phyloP scores from a whole-genome alignment of 305 asterid species.

The Solanum chacoense region DNA sequence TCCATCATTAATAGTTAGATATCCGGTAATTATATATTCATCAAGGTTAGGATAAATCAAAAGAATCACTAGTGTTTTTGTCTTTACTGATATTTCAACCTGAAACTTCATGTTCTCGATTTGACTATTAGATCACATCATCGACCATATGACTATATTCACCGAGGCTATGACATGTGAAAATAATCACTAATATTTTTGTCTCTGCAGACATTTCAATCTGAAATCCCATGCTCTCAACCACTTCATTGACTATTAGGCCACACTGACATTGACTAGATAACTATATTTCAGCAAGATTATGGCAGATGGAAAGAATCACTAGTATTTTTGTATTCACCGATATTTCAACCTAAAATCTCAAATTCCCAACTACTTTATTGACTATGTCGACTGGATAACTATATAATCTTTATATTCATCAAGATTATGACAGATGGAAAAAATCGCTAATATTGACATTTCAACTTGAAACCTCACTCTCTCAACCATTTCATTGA shows the following conservation, averaged over 20 bases:
- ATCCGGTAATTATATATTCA: not conserved
- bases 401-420: no score
- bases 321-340: no score
- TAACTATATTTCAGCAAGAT: not conserved
- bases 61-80: not conserved
- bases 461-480: not conserved
- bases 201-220: not conserved
- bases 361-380: not conserved
- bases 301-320: not conserved
- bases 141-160: not conserved
- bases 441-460: no score
- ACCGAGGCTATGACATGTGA: accelerated
- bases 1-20: no score
- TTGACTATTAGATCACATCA: no score
- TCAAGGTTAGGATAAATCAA: not conserved
- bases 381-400: not conserved
- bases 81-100: no score
- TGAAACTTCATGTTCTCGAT: not conserved
- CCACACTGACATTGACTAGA: accelerated
- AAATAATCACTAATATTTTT: no score
- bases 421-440: not conserved
- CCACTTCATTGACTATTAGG: not conserved
- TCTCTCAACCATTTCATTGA: no score
- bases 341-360: no score
- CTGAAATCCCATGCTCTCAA: not conserved